Evolutionary conservation across 805 yeast genomes (phyloP), one percentile per base, ranked within the genome.

Genomic region (Tetrapisispora namnaoensis): DNA sequence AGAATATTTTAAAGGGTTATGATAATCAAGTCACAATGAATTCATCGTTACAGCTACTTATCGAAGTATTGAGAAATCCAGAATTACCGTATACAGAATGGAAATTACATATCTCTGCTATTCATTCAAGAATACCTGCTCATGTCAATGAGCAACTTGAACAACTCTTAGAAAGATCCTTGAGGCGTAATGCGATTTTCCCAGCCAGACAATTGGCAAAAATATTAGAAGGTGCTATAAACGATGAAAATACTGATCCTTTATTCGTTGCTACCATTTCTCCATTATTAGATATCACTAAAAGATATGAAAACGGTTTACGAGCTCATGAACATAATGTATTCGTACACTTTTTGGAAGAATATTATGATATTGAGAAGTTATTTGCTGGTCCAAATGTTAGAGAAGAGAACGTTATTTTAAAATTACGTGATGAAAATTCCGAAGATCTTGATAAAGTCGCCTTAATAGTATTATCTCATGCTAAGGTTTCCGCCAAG

Each of bases 1-100:
- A 77, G 55, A 84, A 90, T 69, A 91, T 90, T 53, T 75, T 95
- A 64, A 76, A 77, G 45, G 99, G 99, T 55, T 93, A 78, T 60
- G 99, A 95, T 66, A 91, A 93, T 70, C 98, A 91, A 72, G 95
- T 88, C 55, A 86, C 90, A 53, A 80, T 93, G 95, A 83, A 82
- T 58, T 73, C 86, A 16, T 84, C 96, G 32, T 77, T 93, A 60
- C 79, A 80, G 60, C 80, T 76, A 51, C 73, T 90, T 59, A 76
- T 85, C 53, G 82, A 77, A 48, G 82, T 86, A 16, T 73, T 95
- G 69, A 79, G 84, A 63, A 79, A 88, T 62, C 83, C 82, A 44
- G 82, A 83, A 51, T 75, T 93, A 61, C 99, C 99, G 46, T 93
- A 80, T 69, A 84, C 95, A 35, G 95, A 89, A 72, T 93, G 99